Evolutionary conservation across 1,284 basidiomycete species (phyloP).

Genomic region (Leccinum griseonigrum): DNA sequence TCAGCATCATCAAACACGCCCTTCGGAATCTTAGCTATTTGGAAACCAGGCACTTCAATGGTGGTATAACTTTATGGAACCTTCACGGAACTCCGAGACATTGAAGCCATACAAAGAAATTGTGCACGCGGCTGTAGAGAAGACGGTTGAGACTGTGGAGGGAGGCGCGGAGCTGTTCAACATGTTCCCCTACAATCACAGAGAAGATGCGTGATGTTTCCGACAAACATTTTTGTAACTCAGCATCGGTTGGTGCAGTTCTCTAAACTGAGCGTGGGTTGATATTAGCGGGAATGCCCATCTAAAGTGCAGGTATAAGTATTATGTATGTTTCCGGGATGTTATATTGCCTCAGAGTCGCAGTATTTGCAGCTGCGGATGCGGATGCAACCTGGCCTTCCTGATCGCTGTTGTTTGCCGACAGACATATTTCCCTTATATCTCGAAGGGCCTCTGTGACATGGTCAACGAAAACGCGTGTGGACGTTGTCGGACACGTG

Average conservation of each 20-base stretch:
- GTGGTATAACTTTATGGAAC: too few relatives aligned
- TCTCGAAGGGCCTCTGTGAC: conserved; percentile 71
- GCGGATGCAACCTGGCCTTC: conserved; percentile 3
- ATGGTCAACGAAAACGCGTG: conserved; percentile 64
- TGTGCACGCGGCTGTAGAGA: too few relatives aligned
- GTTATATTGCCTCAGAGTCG: conserved; percentile 14
- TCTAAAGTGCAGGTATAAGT: neutral
- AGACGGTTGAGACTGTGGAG: too few relatives aligned
- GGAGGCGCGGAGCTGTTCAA: neutral
- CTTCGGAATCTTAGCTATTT: too few relatives aligned
- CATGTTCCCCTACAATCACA: conserved; percentile 6
- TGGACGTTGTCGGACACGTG: conserved; percentile 71
- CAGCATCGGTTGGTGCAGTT: too few relatives aligned
- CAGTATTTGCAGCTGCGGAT: neutral
- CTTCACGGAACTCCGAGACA: too few relatives aligned
- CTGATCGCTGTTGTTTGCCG: conserved; percentile 6
- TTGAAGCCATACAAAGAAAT: too few relatives aligned
- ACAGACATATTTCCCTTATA: conserved; percentile 59
- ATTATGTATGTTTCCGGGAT: neutral
- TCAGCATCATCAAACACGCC: too few relatives aligned
- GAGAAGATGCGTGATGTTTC: conserved; percentile 18
- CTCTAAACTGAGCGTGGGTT: neutral
- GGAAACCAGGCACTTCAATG: too few relatives aligned
- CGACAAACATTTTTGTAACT: neutral
- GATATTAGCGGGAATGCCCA: conserved; percentile 1